Evolutionary conservation across 306 rosid genomes (phyloP), one percentile per base, ranked within the genome.

Genomic region (Pachyrhizus erosus): DNA sequence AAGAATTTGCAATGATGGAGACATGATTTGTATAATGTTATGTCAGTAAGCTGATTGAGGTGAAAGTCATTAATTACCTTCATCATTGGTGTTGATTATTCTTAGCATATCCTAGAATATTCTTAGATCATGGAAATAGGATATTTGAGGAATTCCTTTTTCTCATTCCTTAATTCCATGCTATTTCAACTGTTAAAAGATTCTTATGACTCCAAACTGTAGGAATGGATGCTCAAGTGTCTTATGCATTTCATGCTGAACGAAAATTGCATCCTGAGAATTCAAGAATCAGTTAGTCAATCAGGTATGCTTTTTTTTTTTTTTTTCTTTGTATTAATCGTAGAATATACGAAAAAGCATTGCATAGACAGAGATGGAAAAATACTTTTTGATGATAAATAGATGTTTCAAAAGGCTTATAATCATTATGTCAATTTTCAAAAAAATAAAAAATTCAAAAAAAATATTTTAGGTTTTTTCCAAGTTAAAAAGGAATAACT

Each of bases 191-290:
- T 70, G 31, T 31, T 74, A 13, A 57, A 40, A 78, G 52, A 49
- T 39, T 48, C 40, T 48, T 83, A 18, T 76, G 49, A 45, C 65
- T 79, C 39, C 65, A 74, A 75, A 77, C 70, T 79, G 70, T 27
- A 95, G 97, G 97, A 79, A 95, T 91, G 98, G 99, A 95, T 85
- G 99, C 99, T 82, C 98, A 93, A 87, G 96, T 93, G 79, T 95
- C 98, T 15, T 95, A 93, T 81, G 98, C 97, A n/a, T n/a, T n/a
- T n/a, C n/a, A n/a, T n/a, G n/a, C n/a, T n/a, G n/a, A n/a, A n/a
- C n/a, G n/a, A n/a, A 52, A 93, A 84, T 51, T 79, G 94, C 92
- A 95, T 88, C 99, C 98, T 5, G 97, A 95, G 79, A 95, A 91
- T 62, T 95, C 91, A 75, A 93, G 91, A 91, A 91, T 73, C 98